Evolutionary conservation across 495 filamentous ascomycete species (phyloP), one percentile per base, ranked within the genome.

Genomic region (Aspergillus saccharolyticus): DNA sequence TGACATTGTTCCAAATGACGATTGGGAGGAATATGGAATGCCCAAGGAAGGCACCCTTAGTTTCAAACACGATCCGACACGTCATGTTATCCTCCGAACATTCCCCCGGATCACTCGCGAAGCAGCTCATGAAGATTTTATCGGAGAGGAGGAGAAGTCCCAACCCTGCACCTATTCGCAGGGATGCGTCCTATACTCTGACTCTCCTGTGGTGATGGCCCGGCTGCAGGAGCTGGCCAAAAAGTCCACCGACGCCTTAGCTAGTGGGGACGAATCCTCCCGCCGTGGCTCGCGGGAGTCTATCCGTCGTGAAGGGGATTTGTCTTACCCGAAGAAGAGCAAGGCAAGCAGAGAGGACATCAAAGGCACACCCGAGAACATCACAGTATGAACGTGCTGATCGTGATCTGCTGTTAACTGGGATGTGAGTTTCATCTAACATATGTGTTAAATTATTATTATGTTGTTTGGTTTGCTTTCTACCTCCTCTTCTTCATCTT

Each of bases 21-120:
- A 67, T 42, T 84, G 81, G 81, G 62, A 70, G 24, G 75, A 79
- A 33, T 76, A 82, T 51, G 71, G 62, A 3, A 54, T 59, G 7
- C 42, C 63, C 6, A 63, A 66, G 30, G 65, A 70, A 21, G 58
- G 48, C 3, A 60, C 44, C n/a, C 8, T 55, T 16, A 61, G 54
- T 42, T 53, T 51, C 9, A 70, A 65, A 52, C 48, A 48, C 4
- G 74, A 71, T 14, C 66, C 67, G 16, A 67, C 57, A 1, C 73
- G 76, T 19, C 72, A 74, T 55, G 68, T 81, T 8, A 68, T 85
- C 14, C 68, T 86, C 0, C 71, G 80, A 17, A 74, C 82, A 0
- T 80, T 85, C 64, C 83, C 83, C 6, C 72, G 78, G 10, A 80
- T 86, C 42, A 64, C 70, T 4, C 73, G 83, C 8, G 82, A 85